A percentile compares a stretch with the other conserved stretches of the same genome.
Evolutionary conservation across 2,329 filamentous ascomycete species (phyloP).

Genomic region (Aspergillus thermomutatus): DNA sequence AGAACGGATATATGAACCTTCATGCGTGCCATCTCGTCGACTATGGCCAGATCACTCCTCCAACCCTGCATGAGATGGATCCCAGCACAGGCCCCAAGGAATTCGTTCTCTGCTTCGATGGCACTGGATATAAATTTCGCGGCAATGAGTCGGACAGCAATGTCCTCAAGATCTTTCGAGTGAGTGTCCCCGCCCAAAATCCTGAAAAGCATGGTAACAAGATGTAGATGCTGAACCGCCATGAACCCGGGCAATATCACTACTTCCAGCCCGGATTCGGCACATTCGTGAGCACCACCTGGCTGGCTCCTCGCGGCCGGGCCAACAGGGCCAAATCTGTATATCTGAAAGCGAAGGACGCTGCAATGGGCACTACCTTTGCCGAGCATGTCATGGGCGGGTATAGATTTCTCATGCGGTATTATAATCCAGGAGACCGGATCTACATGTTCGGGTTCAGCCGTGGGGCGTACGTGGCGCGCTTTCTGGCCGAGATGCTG

Average conservation of each 20-base stretch:
- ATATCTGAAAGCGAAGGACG: constrained; percentile 53
- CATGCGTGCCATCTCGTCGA: too few relatives aligned
- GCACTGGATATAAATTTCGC: constrained; percentile 43
- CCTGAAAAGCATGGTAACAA: too few relatives aligned
- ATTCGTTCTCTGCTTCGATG: constrained; percentile 44
- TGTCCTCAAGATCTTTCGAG: constrained; percentile 46
- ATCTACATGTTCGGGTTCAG: constrained; percentile 75
- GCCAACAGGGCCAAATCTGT: constrained; percentile 53
- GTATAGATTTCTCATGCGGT: constrained; percentile 75
- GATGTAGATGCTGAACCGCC: constrained; percentile 39
- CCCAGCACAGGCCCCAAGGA: constrained; percentile 24
- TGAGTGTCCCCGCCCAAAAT: constrained; percentile 21
- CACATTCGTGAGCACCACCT: constrained; percentile 40
- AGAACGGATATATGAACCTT: too few relatives aligned
- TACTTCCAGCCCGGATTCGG: constrained; percentile 46
- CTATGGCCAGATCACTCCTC: too few relatives aligned
- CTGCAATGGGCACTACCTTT: constrained; percentile 74
- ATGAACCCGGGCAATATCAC: constrained; percentile 38
- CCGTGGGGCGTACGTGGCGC: constrained; percentile 68
- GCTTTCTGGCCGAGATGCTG: constrained; percentile 78
- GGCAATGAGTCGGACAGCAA: constrained; percentile 46
- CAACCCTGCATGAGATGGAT: too few relatives aligned
- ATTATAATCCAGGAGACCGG: constrained; percentile 57
- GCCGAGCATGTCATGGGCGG: constrained; percentile 80
- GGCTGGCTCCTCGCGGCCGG: constrained; percentile 27